Evolutionary conservation across 176 grass and related monocot genomes (phyloP).

Genomic region (Rhynchospora breviuscula): DNA sequence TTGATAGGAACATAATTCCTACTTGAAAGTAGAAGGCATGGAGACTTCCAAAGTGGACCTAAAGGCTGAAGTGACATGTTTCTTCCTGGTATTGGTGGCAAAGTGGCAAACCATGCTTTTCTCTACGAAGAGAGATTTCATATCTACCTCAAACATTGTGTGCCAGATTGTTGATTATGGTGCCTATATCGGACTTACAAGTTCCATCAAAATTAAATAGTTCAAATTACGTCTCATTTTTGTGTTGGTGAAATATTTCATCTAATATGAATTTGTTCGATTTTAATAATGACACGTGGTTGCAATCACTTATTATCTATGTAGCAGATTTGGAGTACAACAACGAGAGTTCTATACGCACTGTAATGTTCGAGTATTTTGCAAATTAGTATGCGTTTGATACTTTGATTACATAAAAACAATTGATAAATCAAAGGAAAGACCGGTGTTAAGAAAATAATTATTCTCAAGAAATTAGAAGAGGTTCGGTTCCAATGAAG

Average conservation of each 20-base stretch:
- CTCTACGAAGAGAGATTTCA: neutral
- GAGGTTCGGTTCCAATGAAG: no score
- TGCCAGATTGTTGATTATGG: neutral
- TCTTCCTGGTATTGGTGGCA: neutral
- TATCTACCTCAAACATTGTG: neutral
- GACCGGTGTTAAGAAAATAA: no score
- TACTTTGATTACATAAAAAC: no score
- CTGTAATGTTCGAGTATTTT: neutral
- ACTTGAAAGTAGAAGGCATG: neutral
- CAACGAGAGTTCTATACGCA: neutral
- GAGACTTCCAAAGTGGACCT: constrained; percentile 22
- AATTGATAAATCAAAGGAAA: no score
- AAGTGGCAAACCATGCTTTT: neutral
- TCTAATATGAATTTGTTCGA: neutral
- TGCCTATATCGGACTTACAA: neutral
- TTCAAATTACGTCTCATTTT: no score
- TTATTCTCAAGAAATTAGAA: no score
- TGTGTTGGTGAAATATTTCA: neutral
- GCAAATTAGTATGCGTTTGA: no score
- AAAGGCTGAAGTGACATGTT: neutral
- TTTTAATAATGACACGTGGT: neutral
- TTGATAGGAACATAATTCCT: constrained; percentile 12
- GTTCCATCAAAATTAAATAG: no score
- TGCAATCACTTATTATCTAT: neutral
- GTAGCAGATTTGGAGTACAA: neutral